Evolutionary conservation across 2,329 filamentous ascomycete genomes (phyloP), one percentile per base, ranked within the genome.

Genomic region (Helotiales sp.): DNA sequence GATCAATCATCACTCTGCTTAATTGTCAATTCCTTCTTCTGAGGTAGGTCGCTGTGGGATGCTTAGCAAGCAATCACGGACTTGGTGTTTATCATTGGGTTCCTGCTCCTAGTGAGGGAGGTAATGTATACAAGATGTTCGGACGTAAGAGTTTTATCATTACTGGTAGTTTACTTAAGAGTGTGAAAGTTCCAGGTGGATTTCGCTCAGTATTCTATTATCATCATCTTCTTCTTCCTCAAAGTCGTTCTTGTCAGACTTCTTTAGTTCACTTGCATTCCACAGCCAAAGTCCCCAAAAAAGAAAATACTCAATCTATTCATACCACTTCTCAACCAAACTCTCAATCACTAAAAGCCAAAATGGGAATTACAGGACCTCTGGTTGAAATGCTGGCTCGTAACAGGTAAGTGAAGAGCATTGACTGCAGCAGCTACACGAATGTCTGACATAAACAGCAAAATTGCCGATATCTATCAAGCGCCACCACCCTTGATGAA

Each of bases 371-470:
- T 24, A 70, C 66, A n/a, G 64, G 67, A 45, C 62, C 71, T 17
- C 54, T 72, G 8, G 60, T 61, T 17, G 68, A 72, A 61, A 72
- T 72, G 69, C 50, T 73, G 17, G 58, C 66, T 50, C 71, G 69
- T 54, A 73, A 73, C 40, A 65, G 50, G 70, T 70, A 65, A n/a
- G 59, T 63, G 26, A 37, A 64, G n/a, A 11, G 22, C 8, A 40
- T 7, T 32, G 40, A 61, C 26, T 57, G 17, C n/a, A n/a, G n/a
- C n/a, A n/a, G n/a, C n/a, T n/a, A n/a, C n/a, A 45, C 4, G 22
- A 61, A 15, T 50, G 28, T n/a, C 59, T 62, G 20, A 62, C 30
- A 52, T 10, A n/a, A 24, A 3, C 43, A 72, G 67, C 40, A 69
- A 70, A 64, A 57, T 70, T 28, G 54, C 67, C 6, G 43, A 65